Evolutionary conservation across 306 rosid genomes (phyloP).

Genomic region (Cucurbita maxima): DNA sequence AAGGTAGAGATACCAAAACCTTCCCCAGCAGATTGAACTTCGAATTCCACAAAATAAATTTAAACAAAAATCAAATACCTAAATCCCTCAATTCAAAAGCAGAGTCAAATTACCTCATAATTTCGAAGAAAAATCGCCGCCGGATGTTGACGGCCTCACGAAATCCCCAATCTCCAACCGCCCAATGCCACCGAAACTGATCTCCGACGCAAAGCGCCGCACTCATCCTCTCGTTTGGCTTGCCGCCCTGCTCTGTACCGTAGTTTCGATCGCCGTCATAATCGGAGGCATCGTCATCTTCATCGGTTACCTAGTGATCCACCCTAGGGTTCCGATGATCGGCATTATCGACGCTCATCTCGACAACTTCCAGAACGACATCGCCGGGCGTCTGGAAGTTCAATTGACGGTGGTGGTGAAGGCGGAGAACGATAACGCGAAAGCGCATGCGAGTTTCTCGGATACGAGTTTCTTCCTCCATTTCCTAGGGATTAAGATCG

Average conservation of each 20-base stretch:
- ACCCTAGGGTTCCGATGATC: constrained; percentile 58
- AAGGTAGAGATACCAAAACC: constrained; percentile 97
- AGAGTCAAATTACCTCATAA: neutral
- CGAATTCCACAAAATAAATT: constrained; percentile 15
- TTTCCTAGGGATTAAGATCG: constrained; percentile 34
- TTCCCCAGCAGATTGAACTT: constrained; percentile 23
- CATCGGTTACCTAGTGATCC: constrained; percentile 43
- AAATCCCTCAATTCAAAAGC: neutral
- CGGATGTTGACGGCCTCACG: neutral
- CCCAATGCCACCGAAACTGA: constrained; percentile 5
- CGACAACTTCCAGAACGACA: constrained; percentile 20
- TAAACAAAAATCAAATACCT: neutral
- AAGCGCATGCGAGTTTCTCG: constrained; percentile 59
- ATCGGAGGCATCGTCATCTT: constrained; percentile 36
- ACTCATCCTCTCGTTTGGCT: constrained; percentile 53
- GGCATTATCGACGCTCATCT: constrained; percentile 34
- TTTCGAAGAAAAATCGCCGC: neutral
- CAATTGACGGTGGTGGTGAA: constrained; percentile 22
- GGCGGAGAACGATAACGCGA: constrained; percentile 58
- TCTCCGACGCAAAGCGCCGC: neutral
- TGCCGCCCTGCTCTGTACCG: constrained; percentile 40
- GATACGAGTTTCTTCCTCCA: constrained; percentile 30
- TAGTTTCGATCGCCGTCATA: constrained; percentile 41
- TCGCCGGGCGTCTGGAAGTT: constrained; percentile 37
- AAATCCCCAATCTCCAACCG: neutral